Conservation (phyloP, 2,329 filamentous ascomycete species). For the Phaeomoniella chlamydospora region DNA sequence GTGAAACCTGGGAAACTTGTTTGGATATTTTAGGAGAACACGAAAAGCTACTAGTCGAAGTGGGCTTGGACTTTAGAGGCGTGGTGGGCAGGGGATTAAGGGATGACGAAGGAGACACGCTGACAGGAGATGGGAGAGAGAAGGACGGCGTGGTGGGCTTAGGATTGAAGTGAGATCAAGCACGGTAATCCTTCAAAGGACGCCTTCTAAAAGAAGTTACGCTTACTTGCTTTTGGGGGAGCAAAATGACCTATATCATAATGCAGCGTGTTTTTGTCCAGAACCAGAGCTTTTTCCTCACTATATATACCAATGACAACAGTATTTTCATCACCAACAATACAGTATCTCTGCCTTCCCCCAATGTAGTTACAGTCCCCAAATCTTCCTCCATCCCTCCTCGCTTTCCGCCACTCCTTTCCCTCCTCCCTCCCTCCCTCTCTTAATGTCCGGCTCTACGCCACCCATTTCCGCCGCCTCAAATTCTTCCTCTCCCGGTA, state of each 20-base stretch:
- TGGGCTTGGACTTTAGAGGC: conserved; percentile 79
- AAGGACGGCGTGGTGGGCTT: neutral
- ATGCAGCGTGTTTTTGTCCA: too few relatives aligned
- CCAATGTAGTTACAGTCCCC: conserved; percentile 10
- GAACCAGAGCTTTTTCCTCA: too few relatives aligned
- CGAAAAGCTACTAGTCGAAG: conserved; percentile 63
- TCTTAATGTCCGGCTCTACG: neutral
- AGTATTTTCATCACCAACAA: too few relatives aligned
- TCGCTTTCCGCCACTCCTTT: conserved; percentile 5
- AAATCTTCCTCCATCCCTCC: conserved; percentile 11
- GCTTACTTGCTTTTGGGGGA: too few relatives aligned
- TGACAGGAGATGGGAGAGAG: neutral
- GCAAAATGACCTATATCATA: too few relatives aligned
- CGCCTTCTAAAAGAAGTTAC: too few relatives aligned
- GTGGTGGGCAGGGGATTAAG: conserved; percentile 49
- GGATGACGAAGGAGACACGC: neutral
- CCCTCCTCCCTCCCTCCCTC: conserved; percentile 1
- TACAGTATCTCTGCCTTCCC: too few relatives aligned
- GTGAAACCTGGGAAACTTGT: conserved; percentile 66
- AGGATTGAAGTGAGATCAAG: neutral
- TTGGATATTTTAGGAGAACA: conserved; percentile 70
- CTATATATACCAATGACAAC: too few relatives aligned
- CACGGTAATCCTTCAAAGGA: neutral
- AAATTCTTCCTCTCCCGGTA: conserved; percentile 38
- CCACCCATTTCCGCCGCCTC: conserved; percentile 7